phyloP scores from a whole-genome alignment of 2,329 filamentous ascomycete species.

The Cladosporium sp. region DNA sequence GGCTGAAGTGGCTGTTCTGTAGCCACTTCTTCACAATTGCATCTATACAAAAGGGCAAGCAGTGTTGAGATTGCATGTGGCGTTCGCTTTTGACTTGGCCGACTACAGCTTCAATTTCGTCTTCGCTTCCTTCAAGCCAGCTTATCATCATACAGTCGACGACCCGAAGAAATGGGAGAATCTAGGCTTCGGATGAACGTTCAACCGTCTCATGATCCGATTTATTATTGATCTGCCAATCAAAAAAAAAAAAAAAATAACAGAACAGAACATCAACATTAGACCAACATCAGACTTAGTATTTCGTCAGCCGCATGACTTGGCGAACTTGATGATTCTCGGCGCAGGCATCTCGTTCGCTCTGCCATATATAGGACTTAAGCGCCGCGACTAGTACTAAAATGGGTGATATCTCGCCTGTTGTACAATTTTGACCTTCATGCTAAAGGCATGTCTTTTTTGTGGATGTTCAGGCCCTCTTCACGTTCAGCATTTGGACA shows the following conservation, averaged over 20 bases:
- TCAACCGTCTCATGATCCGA: not conserved
- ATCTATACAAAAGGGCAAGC: not conserved
- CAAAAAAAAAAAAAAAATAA: not conserved
- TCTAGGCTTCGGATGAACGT: not conserved
- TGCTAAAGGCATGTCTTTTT: no score
- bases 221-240: conserved; percentile 1
- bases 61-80: not conserved
- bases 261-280: conserved; percentile 1
- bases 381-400: no score
- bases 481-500: no score
- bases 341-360: no score
- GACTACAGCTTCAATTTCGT: conserved; percentile 1
- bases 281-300: conserved; percentile 3
- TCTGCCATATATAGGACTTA: no score
- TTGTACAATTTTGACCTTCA: no score
- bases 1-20: conserved; percentile 4
- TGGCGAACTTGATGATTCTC: no score
- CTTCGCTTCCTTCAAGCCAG: conserved; percentile 3
- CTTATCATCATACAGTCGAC: no score
- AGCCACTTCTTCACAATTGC: not conserved
- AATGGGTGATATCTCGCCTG: no score
- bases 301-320: conserved; percentile 2
- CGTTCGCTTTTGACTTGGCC: conserved; percentile 3
- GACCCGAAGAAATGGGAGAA: not conserved
- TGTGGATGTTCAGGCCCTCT: no score